Conservation (phyloP, 441 rosid genomes). For the Brassica hybrid region DNA sequence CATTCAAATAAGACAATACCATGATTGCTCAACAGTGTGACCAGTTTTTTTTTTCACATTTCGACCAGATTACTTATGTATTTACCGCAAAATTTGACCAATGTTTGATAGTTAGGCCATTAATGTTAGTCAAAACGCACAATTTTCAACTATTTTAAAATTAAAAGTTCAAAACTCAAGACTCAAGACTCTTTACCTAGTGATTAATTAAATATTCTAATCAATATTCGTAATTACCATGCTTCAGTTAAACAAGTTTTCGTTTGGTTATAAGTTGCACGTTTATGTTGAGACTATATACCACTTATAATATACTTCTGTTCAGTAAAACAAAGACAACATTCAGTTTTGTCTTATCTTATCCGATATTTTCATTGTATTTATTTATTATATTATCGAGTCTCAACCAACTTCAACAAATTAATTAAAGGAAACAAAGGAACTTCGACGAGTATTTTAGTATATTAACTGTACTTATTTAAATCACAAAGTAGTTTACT, state of each 20-base stretch:
- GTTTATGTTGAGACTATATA: not conserved
- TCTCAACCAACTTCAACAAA: slow-evolving; percentile 1
- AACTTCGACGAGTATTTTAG: slow-evolving; percentile 18
- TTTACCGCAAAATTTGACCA: slow-evolving; percentile 38
- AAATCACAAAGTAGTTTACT: slow-evolving; percentile 1
- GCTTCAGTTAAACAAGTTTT: too few species aligned
- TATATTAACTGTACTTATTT: too few species aligned
- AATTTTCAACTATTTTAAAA: not conserved
- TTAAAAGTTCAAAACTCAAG: not conserved
- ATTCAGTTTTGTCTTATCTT: slow-evolving; percentile 31
- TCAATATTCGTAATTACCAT: not conserved
- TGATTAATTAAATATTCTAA: not conserved
- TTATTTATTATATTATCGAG: not conserved
- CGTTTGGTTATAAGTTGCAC: too few species aligned
- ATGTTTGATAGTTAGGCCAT: not conserved
- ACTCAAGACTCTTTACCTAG: not conserved
- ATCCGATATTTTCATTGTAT: not conserved
- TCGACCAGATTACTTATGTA: slow-evolving; percentile 1
- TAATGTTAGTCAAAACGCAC: slow-evolving; percentile 2
- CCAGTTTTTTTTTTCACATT: too few species aligned
- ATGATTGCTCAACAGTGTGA: not conserved
- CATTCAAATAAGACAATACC: not conserved
- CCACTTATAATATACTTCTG: too few species aligned
- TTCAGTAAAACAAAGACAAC: not conserved
- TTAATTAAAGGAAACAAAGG: not conserved